Evolutionary conservation across 495 filamentous ascomycete genomes (phyloP), one percentile per base, ranked within the genome.

Genomic region (Echria macrotheca): DNA sequence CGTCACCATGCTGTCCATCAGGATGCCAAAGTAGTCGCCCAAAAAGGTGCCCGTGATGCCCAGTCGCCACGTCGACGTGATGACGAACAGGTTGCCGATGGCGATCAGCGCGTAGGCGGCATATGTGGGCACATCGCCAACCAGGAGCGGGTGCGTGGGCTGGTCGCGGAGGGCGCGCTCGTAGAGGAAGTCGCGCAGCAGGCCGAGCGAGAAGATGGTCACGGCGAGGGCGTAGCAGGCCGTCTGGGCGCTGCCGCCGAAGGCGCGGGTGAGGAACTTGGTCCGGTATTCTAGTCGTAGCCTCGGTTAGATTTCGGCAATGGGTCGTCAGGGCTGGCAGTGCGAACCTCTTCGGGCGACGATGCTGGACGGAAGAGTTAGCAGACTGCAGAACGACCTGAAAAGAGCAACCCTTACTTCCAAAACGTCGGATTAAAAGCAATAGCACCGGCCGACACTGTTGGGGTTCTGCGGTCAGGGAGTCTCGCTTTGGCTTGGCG

Each of bases 21-120:
- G 74, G 62, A 98, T 97, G 29, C 93, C 93, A 59, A 95, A 98
- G 72, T 98, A 98, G 72, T 98, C 93, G 48, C 93, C 93, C 21
- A 98, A 74, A 66, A 96, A 98, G 54, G 93, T 98, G 47, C 93
- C 94, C 8, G 93, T 97, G 52, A 98, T 75, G 36, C 93, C 93
- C n/a, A 98, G 79, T 22, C 82, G 85, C 80, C 83, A 96, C 72
- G 95, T 97, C 51, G 82, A 87, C 23, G 83, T 82, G 14, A 97
- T 64, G 21, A 98, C 93, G 14, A 98, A 80, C 45, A 86, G 67
- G 59, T 95, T 96, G 36, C 93, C 94, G 31, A 72, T 48, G 35
- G 75, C 75, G 56, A 97, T 75, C 32, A 96, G 74, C 8, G 67
- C 72, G 45, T 82, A 86, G 32, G 84, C 87, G 15, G 84, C 63